Evolutionary conservation across 2,329 filamentous ascomycete species (phyloP), one percentile per base, ranked within the genome.

Genomic region (Aspergillus costaricaensis): DNA sequence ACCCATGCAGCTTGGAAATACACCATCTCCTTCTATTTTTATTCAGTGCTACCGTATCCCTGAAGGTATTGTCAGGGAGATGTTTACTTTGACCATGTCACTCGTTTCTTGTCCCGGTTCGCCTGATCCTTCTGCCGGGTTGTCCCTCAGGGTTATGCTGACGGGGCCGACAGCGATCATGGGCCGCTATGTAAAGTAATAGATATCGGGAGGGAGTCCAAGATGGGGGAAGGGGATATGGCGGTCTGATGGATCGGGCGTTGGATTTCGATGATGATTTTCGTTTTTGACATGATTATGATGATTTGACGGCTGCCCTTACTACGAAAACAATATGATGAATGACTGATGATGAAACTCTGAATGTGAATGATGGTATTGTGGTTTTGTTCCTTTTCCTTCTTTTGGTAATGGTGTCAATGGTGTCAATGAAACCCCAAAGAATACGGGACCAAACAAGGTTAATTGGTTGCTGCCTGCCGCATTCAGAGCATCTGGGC

Each of bases 171-270:
- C 47, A 17, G 47, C n/a, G 47, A 50, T 17, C 15, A 50, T 19
- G 23, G 60, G 48, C 62, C 61, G 61, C 59, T 64, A 60, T 67
- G 58, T 65, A 65, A 52, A 63, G 65, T 62, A 61, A 65, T 62
- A 64, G 54, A 60, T 52, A 58, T 30, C 32, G 51, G 30, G 17
- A 27, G 43, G 49, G 39, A 48, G 32, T 36, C 32, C 53, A 52
- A 25, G 49, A 53, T 48, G 23, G n/a, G 54, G 50, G 12, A 36
- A 19, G 55, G 32, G 23, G 19, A 49, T 52, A 44, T 38, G 54
- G 44, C 43, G 41, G 19, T 21, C 41, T 53, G 48, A 44, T 25
- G 55, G 52, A 58, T 55, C 44, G 36, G 58, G 60, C 58, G 60
- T 66, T 61, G 43, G 50, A 54, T 32, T 43, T 54, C 9, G 27